Evolutionary conservation across 1,284 basidiomycete genomes (phyloP), one percentile per base, ranked within the genome.

Genomic region (Malassezia slooffiae): DNA sequence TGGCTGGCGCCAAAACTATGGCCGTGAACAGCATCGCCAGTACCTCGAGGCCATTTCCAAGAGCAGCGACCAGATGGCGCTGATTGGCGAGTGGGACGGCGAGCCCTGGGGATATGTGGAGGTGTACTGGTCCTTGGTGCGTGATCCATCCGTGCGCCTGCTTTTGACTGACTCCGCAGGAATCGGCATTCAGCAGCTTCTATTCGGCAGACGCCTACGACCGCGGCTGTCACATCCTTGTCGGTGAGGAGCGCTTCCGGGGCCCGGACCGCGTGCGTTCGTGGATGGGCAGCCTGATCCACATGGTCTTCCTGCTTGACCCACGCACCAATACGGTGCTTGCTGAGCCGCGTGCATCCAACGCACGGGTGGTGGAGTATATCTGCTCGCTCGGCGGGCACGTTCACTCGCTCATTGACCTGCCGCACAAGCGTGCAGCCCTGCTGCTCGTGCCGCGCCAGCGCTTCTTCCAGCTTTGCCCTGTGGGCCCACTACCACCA

Each of bases 71-170:
- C 31, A 32, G 10, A 41, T 57, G 19, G 62, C 60, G 3, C 45
- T 67, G 13, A 58, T 67, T 26, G 64, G 60, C 11, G 54, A 60
- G 20, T 67, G 60, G 60, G 58, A 62, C 13, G 62, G 58, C 37
- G 58, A 62, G 38, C 51, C 62, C 7, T 67, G 59, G 52, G 64
- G 64, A 11, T 67, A 63, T 23, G 49, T 67, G 34, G 64, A 67
- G 43, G 46, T 65, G 35, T 67, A 67, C 50, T 61, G 56, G n/a
- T n/a, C n/a, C n/a, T n/a, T n/a, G n/a, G n/a, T n/a, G n/a, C 38
- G 43, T 47, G 10, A 55, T 54, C 16, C 16, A 11, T 17, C 1
- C 16, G 16, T 33, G 11, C 30, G 22, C 6, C n/a, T 23, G 7
- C 21, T 36, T 15, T 11, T 4, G 11, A 9, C 6, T 22, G 34